Evolutionary conservation across 495 filamentous ascomycete genomes (phyloP).

Genomic region (Saxophila tyrrhenica): DNA sequence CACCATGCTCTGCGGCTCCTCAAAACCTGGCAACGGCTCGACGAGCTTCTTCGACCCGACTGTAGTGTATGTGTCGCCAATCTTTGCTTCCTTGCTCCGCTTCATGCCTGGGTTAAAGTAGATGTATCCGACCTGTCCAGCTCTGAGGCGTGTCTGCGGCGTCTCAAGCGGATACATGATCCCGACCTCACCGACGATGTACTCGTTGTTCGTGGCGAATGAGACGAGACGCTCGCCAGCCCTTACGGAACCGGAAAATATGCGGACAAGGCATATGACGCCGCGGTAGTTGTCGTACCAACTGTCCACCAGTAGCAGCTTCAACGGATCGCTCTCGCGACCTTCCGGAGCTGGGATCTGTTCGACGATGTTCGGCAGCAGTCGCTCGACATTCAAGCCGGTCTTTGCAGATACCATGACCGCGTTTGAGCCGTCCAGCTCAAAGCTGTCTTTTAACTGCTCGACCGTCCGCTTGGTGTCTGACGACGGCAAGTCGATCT

Average conservation of each 20-base stretch:
- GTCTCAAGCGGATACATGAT: constrained; percentile 92
- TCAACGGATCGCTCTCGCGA: constrained; percentile 56
- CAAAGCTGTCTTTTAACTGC: constrained; percentile 75
- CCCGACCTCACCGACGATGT: constrained; percentile 88
- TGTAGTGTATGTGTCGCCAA: constrained; percentile 89
- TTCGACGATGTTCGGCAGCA: constrained; percentile 77
- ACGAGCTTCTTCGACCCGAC: constrained; percentile 68
- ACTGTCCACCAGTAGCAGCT: constrained; percentile 85
- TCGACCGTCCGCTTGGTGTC: constrained; percentile 74
- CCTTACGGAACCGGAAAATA: constrained; percentile 79
- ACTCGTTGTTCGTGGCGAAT: constrained; percentile 76
- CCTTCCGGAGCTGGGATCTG: constrained; percentile 70
- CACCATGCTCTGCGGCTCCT: constrained; percentile 97
- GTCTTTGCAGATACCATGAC: constrained; percentile 90
- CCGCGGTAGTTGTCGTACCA: constrained; percentile 97
- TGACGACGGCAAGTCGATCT: constrained; percentile 81
- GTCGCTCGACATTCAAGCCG: constrained; percentile 65
- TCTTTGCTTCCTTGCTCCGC: constrained; percentile 81
- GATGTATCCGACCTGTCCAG: constrained; percentile 91
- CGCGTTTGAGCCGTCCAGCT: constrained; percentile 70
- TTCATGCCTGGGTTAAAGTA: constrained; percentile 99
- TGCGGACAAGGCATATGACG: constrained; percentile 78
- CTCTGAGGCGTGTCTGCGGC: constrained; percentile 64
- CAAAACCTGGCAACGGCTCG: constrained; percentile 77
- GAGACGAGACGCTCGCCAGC: constrained; percentile 74